phyloP scores from a whole-genome alignment of 371 early-diverging fungal genomes.

The Syncephalastrum contaminatum region DNA sequence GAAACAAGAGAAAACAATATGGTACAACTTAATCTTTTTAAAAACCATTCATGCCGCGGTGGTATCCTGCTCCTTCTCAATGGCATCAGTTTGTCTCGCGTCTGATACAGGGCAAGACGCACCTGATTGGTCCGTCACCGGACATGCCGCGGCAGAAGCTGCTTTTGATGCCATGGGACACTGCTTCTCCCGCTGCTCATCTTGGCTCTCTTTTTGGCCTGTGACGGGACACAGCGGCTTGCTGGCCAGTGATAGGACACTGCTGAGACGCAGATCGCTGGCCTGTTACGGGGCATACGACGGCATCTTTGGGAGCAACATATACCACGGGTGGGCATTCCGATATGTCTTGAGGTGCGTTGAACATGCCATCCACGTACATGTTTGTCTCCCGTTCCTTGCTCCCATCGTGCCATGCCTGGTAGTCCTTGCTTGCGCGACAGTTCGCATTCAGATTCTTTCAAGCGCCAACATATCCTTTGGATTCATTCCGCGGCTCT shows the following conservation, averaged over 20 bases:
- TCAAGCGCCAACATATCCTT: slow-evolving; percentile 27
- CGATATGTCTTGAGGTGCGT: slow-evolving; percentile 4
- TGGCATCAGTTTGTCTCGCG: too few species aligned
- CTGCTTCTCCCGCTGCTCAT: too few species aligned
- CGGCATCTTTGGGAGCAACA: slow-evolving; percentile 16
- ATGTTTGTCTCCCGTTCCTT: slow-evolving; percentile 6
- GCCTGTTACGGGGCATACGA: slow-evolving; percentile 29
- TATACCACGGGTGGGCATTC: slow-evolving; percentile 7
- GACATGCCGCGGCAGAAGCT: slow-evolving; percentile 19
- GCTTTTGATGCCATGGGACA: too few species aligned
- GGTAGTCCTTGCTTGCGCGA: slow-evolving; percentile 37
- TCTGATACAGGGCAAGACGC: too few species aligned
- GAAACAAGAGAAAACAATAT: too few species aligned
- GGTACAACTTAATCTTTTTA: too few species aligned
- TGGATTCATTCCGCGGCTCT: slow-evolving; percentile 10
- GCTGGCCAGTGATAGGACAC: too few species aligned
- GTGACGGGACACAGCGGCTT: slow-evolving; percentile 17
- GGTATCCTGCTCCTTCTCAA: too few species aligned
- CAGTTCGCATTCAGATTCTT: slow-evolving; percentile 32
- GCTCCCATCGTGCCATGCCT: slow-evolving; percentile 16
- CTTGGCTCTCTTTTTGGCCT: slow-evolving; percentile 7
- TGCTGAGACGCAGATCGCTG: slow-evolving; percentile 1
- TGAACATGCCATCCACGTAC: slow-evolving; percentile 15
- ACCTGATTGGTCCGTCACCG: slow-evolving; percentile 22
- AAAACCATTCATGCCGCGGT: too few species aligned